Evolutionary conservation across 1,284 basidiomycete species (phyloP), one percentile per base, ranked within the genome.

Genomic region (Ceratobasidium theobromae): DNA sequence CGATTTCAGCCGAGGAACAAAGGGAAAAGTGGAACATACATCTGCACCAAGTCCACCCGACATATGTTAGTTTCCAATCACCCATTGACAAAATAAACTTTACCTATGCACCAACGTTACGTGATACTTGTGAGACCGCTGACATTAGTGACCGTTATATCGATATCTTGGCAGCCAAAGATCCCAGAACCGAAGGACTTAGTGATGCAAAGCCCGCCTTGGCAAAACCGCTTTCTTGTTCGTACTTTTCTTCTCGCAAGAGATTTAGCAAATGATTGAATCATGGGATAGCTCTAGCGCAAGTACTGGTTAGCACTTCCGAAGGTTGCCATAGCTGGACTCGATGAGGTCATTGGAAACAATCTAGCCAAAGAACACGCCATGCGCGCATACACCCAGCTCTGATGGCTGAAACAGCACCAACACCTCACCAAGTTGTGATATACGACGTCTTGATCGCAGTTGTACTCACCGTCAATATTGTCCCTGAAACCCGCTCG

Each of bases 1-100:
- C 38, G 78, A 72, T 1, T 82, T 82, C 57, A 91, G 74, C 1
- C 80, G 76, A 6, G 88, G 85, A 0, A 88, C 85, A 43, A 91
- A 77, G 8, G 91, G 77, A n/a, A 89, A 87, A 72, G 51, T 49
- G 18, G 51, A 33, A 40, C 49, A 62, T 21, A 51, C 46, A 16
- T 46, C 57, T 30, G 45, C 57, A n/a, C n/a, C n/a, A n/a, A n/a
- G n/a, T n/a, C n/a, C n/a, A n/a, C n/a, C n/a, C n/a, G n/a, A n/a
- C n/a, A n/a, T n/a, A n/a, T n/a, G n/a, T n/a, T n/a, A n/a, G n/a
- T n/a, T n/a, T n/a, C n/a, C n/a, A n/a, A n/a, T n/a, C n/a, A n/a
- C n/a, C n/a, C n/a, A n/a, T n/a, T n/a, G n/a, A n/a, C n/a, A n/a
- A n/a, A n/a, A n/a, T 11, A 28, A 27, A 33, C 43, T 62, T 46